Evolutionary conservation across 1,139 yeast species (phyloP), one percentile per base, ranked within the genome.

Genomic region (Yamadazyma songkhlaensis): DNA sequence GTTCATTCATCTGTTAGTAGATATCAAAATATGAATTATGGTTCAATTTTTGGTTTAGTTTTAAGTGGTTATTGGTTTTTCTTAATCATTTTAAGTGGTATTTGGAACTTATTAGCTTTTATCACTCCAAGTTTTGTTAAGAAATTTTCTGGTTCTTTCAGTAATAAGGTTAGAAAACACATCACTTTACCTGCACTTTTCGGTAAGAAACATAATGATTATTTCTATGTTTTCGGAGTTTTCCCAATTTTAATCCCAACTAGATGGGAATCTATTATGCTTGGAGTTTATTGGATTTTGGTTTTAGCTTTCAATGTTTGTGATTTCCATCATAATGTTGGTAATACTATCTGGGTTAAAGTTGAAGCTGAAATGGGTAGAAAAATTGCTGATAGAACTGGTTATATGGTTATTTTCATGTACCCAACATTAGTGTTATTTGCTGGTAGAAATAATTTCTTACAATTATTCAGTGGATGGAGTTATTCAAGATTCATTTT

Each of bases 391-490:
- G 84, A 79, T 50, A 68, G 94, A 56, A 57, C 82, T 2, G 87
- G 84, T 20, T 55, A 74, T 13, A 51, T 78, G 41, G 64, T 74
- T 4, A 52, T 71, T 35, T 67, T 69, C 38, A 62, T 74, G 40
- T 57, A 77, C 38, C 87, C 88, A 5, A 40, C 74, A 6, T 51
- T 77, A 31, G 61, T 79, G 14, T 56, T 81, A 31, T 79, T 81
- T 53, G 79, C 81, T 9, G 84, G 85, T 12, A 67, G 87, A 62
- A 84, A 84, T 55, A 84, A 84, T 54, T 60, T 84, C 36, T 57
- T 84, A 50, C 77, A 78, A 46, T 71, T 74, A 67, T 35, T 79
- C 30, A 79, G 88, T 3, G 85, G 88, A 31, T 81, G 88, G 83
- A 67, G 76, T 17, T 74, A 73, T 47, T 64, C 80, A 2, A 71